Conservation (phyloP, 2,329 filamentous ascomycete genomes). For the Dactylonectria macrodidyma region DNA sequence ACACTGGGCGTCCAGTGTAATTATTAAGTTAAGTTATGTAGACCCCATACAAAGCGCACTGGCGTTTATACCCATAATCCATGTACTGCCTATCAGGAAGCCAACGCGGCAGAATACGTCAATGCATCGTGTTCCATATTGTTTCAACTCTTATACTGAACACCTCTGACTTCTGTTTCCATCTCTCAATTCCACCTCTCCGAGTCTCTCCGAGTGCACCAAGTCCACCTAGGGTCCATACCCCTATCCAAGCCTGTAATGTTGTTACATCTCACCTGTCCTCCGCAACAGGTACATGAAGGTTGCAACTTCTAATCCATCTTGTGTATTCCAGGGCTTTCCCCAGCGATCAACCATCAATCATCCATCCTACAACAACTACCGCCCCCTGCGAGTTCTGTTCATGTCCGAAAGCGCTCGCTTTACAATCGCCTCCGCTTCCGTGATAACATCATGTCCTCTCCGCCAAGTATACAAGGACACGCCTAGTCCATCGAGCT, state of each 20-base stretch:
- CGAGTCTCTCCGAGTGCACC: background rate
- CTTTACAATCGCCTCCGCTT: slow-evolving; percentile 76
- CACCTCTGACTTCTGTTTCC: background rate
- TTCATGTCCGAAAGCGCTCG: slow-evolving; percentile 64
- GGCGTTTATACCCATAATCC: background rate
- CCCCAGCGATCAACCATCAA: background rate
- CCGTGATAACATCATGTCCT: slow-evolving; percentile 78
- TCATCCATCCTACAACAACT: slow-evolving; percentile 1
- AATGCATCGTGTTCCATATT: slow-evolving; percentile 1
- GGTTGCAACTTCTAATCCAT: background rate
- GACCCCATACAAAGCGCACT: too few relatives aligned
- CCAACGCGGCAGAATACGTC: background rate
- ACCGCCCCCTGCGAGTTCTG: slow-evolving; percentile 37
- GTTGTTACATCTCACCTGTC: slow-evolving; percentile 17
- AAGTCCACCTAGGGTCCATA: slow-evolving; percentile 12
- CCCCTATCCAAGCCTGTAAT: slow-evolving; percentile 13
- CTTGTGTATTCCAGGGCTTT: background rate
- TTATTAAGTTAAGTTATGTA: background rate
- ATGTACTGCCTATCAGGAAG: background rate
- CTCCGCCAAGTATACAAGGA: slow-evolving; percentile 80
- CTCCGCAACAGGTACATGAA: too few relatives aligned
- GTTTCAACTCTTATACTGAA: background rate
- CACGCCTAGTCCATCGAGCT: slow-evolving; percentile 76
- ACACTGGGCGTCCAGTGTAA: background rate
- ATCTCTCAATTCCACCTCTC: slow-evolving; percentile 3